These are phyloP conservation scores for bread wheat (Triticum aestivum) DNA, from an alignment of 176 grass and related monocot genomes.

Conservation along the genomic window DNA sequence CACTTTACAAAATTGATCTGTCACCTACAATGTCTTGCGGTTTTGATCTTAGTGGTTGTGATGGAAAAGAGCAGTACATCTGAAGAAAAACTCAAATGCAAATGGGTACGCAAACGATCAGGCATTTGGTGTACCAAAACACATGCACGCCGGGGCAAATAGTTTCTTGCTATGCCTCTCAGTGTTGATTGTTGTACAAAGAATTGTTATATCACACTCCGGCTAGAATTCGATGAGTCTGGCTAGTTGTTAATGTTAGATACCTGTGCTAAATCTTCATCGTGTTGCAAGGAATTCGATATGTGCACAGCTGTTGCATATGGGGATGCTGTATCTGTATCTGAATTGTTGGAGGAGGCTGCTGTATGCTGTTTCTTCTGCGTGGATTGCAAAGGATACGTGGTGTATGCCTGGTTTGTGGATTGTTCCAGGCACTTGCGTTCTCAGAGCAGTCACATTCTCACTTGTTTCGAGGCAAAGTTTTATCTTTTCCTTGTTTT, in stretches of 20 bases:
- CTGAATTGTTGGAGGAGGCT: background rate
- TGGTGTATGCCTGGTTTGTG: background rate
- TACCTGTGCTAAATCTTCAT: background rate
- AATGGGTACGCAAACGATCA: background rate
- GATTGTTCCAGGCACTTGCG: background rate
- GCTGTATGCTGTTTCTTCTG: background rate
- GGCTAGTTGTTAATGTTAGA: background rate
- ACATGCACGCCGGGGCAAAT: background rate
- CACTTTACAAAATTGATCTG: slow-evolving; percentile 4
- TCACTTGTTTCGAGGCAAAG: too few species aligned
- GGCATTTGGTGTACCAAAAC: background rate
- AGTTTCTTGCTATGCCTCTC: background rate
- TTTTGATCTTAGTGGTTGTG: background rate
- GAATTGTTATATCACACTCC: background rate
- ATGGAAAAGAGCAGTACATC: background rate
- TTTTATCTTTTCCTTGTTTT: too few species aligned
- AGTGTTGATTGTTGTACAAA: slow-evolving; percentile 2
- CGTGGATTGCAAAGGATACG: background rate
- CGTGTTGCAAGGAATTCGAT: background rate
- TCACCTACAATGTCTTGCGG: background rate
- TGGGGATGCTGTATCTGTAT: background rate
- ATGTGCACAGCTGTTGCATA: background rate
- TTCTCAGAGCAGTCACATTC: background rate
- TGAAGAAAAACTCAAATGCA: background rate
- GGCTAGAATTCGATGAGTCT: background rate